These are phyloP conservation scores for Neonectria neomacrospora DNA, from an alignment of 2,329 filamentous ascomycete genomes.

Conservation along the genomic window DNA sequence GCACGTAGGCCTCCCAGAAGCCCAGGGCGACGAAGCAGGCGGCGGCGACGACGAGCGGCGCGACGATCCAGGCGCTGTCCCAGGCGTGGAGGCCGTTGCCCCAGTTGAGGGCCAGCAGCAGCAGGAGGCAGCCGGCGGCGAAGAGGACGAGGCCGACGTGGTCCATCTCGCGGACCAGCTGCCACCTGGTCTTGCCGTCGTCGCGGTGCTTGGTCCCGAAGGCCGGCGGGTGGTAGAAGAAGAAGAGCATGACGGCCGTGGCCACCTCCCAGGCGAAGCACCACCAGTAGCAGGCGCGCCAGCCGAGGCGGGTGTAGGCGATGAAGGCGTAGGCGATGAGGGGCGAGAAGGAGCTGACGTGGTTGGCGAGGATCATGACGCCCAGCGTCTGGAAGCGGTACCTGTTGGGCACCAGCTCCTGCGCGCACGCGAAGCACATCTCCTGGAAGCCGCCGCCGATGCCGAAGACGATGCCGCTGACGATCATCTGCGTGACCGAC, in stretches of 20 bases:
- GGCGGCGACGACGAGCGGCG: constrained; percentile 38
- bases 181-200: constrained; percentile 37
- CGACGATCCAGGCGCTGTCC: constrained; percentile 36
- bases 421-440: constrained; percentile 50
- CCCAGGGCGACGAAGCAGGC: constrained; percentile 32
- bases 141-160: constrained; percentile 31
- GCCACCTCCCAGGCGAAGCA: constrained; percentile 46
- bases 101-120: constrained; percentile 39
- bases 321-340: constrained; percentile 50
- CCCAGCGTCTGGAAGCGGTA: constrained; percentile 48
- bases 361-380: constrained; percentile 47
- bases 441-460: constrained; percentile 53
- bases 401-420: constrained; percentile 48
- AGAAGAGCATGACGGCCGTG: constrained; percentile 45
- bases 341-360: constrained; percentile 45
- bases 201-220: constrained; percentile 48
- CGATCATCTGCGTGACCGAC: constrained; percentile 53
- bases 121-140: constrained; percentile 28
- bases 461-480: constrained; percentile 52
- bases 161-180: constrained; percentile 35
- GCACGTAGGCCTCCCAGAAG: constrained; percentile 35
- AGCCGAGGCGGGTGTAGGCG: constrained; percentile 42
- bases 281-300: constrained; percentile 50
- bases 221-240: constrained; percentile 48
- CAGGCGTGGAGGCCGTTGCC: constrained; percentile 41